A percentile compares a stretch with the other conserved stretches of the same genome.
phyloP scores from a whole-genome alignment of 345 rosid genomes.

The Salix udensis region DNA sequence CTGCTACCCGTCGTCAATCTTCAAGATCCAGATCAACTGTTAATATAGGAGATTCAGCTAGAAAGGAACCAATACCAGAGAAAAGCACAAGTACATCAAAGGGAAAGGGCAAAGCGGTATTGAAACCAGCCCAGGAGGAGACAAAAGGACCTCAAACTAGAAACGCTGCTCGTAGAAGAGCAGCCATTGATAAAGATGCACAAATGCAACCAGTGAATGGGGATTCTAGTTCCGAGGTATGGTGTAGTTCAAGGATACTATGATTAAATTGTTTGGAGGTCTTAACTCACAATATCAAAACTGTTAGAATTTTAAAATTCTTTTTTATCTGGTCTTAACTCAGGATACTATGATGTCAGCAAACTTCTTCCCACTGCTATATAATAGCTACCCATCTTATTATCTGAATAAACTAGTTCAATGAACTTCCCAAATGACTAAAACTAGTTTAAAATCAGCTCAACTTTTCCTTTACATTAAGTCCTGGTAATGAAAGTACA shows the following conservation, averaged over 20 bases:
- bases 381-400: background rate
- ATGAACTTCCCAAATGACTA: background rate
- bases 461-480: background rate
- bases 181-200: conserved; percentile 71
- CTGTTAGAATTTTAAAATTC: background rate
- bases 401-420: background rate
- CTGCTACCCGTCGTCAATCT: conserved; percentile 67
- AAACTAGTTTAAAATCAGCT: background rate
- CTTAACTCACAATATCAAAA: background rate
- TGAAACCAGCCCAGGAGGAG: conserved; percentile 75
- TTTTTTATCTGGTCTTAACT: background rate
- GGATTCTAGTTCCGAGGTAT: conserved; percentile 93
- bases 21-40: conserved; percentile 81
- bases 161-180: conserved; percentile 86
- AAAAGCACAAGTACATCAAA: conserved; percentile 75
- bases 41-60: conserved; percentile 63
- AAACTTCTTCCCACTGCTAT: background rate
- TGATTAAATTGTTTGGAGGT: background rate
- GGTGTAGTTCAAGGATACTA: background rate
- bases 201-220: conserved; percentile 60
- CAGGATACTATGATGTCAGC: background rate
- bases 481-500: background rate
- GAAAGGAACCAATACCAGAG: conserved; percentile 62
- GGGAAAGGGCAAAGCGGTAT: conserved; percentile 96
- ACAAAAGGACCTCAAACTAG: conserved; percentile 91